Percentiles rank a stretch among this genome's conserved stretches.
Evolutionary conservation across 2,329 filamentous ascomycete species (phyloP).

Genomic region (Colletotrichum caudatum): DNA sequence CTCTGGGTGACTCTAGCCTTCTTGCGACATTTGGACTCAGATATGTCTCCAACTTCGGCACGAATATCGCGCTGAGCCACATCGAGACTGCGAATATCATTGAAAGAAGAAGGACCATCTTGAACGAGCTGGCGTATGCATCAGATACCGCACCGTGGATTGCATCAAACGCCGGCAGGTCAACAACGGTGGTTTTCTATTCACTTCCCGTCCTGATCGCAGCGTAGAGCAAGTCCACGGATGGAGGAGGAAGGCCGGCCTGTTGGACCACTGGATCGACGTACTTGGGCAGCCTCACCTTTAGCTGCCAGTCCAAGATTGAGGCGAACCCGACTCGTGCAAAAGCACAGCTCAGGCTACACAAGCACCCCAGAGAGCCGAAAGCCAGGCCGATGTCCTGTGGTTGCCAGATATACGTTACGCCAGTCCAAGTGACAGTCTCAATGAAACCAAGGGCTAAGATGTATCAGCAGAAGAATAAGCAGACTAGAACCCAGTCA

Average conservation of each 20-base stretch:
- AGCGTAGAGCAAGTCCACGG: slow-evolving; percentile 50
- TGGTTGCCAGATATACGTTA: too few relatives aligned
- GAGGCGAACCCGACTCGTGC: slow-evolving; percentile 46
- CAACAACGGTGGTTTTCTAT: slow-evolving; percentile 51
- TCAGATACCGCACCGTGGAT: slow-evolving; percentile 52
- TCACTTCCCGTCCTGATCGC: slow-evolving; percentile 50
- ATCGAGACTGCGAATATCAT: slow-evolving; percentile 53
- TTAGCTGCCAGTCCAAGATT: slow-evolving; percentile 53
- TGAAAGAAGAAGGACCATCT: slow-evolving; percentile 56
- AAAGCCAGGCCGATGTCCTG: too few relatives aligned
- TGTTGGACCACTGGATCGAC: slow-evolving; percentile 51
- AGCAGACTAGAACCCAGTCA: too few relatives aligned
- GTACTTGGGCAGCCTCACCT: slow-evolving; percentile 49
- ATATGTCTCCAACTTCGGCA: slow-evolving; percentile 58
- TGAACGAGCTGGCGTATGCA: slow-evolving; percentile 59
- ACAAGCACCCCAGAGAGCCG: too few relatives aligned
- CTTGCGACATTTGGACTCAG: slow-evolving; percentile 58
- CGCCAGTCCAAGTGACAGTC: too few relatives aligned
- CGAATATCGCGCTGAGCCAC: slow-evolving; percentile 53
- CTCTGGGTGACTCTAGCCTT: slow-evolving; percentile 51
- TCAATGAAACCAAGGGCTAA: too few relatives aligned
- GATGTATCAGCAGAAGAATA: too few relatives aligned
- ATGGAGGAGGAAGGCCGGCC: slow-evolving; percentile 52
- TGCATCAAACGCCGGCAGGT: slow-evolving; percentile 48
- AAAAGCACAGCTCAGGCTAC: too few relatives aligned